Evolutionary conservation across 2,329 filamentous ascomycete genomes (phyloP).

Genomic region (Cladosporium sp.): DNA sequence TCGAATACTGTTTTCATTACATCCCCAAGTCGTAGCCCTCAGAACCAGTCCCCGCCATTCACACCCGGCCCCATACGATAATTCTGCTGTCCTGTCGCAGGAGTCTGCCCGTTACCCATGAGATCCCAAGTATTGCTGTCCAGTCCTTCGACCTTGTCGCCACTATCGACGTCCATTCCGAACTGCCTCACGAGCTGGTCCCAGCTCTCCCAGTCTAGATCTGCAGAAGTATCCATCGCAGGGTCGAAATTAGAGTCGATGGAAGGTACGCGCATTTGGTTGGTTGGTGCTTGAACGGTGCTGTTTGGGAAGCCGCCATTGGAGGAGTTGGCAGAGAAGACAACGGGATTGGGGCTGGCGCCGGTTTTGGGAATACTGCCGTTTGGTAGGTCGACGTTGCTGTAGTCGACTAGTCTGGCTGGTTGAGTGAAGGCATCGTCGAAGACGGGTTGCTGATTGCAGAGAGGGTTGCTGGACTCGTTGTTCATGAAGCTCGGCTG

Average conservation of each 20-base stretch:
- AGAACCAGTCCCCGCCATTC: constrained; percentile 36
- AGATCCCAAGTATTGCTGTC: constrained; percentile 14
- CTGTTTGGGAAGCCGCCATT: constrained; percentile 1
- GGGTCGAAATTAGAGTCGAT: constrained; percentile 31
- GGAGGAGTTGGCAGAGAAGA: background rate
- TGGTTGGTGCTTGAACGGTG: background rate
- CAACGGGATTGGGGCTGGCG: background rate
- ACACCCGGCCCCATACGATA: constrained; percentile 34
- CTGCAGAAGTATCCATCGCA: constrained; percentile 42
- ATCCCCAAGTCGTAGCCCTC: background rate
- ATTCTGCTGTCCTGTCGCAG: constrained; percentile 26
- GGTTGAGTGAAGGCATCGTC: constrained; percentile 2
- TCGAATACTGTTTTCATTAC: background rate
- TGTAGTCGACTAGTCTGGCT: constrained; percentile 2
- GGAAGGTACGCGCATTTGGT: constrained; percentile 6
- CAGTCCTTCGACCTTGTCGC: constrained; percentile 14
- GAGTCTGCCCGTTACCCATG: constrained; percentile 24
- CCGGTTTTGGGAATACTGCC: background rate
- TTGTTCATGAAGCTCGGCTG: background rate
- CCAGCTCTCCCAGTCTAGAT: constrained; percentile 52
- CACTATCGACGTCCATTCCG: constrained; percentile 44
- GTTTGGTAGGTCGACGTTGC: background rate
- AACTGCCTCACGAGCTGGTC: constrained; percentile 52
- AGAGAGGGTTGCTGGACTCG: background rate
- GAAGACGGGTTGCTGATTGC: background rate